A percentile compares a stretch with the other conserved stretches of the same genome.
phyloP scores from a whole-genome alignment of 2,329 filamentous ascomycete species.

The Didymella keratinophila region DNA sequence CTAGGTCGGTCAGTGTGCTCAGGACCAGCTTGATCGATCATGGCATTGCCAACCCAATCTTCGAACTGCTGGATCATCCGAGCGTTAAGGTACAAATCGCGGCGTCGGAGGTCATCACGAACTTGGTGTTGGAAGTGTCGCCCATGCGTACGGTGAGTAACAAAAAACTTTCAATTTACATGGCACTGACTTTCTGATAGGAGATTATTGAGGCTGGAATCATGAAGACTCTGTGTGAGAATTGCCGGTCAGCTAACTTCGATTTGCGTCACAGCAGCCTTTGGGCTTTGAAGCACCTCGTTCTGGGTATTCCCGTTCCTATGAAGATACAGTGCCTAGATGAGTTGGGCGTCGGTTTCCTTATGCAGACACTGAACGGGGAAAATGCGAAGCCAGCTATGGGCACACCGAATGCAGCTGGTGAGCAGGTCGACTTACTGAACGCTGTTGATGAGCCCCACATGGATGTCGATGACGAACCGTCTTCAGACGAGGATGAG shows the following conservation, averaged over 20 bases:
- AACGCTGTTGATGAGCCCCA: constrained; percentile 59
- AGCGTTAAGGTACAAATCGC: constrained; percentile 84
- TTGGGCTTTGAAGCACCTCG: constrained; percentile 93
- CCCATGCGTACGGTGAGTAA: constrained; percentile 82
- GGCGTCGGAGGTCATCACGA: constrained; percentile 83
- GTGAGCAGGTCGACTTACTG: constrained; percentile 66
- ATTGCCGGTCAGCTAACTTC: constrained; percentile 83
- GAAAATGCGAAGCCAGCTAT: constrained; percentile 58
- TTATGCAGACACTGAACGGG: constrained; percentile 77
- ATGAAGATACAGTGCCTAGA: constrained; percentile 81
- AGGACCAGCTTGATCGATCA: constrained; percentile 88
- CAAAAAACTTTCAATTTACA: too few species aligned
- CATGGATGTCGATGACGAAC: constrained; percentile 52
- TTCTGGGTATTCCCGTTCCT: constrained; percentile 73
- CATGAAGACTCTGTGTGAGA: constrained; percentile 78
- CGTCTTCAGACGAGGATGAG: constrained; percentile 55
- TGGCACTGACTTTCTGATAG: constrained; percentile 41
- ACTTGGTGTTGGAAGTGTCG: constrained; percentile 86
- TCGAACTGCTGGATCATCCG: constrained; percentile 75
- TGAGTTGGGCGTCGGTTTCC: constrained; percentile 78
- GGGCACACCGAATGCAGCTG: constrained; percentile 66
- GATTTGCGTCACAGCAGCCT: constrained; percentile 83
- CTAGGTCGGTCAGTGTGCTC: constrained; percentile 82
- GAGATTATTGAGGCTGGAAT: constrained; percentile 77
- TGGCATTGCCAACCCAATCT: constrained; percentile 78